Base-by-base conservation (phyloP, 2,329 filamentous ascomycete genomes). In the Xylaria sp. region DNA sequence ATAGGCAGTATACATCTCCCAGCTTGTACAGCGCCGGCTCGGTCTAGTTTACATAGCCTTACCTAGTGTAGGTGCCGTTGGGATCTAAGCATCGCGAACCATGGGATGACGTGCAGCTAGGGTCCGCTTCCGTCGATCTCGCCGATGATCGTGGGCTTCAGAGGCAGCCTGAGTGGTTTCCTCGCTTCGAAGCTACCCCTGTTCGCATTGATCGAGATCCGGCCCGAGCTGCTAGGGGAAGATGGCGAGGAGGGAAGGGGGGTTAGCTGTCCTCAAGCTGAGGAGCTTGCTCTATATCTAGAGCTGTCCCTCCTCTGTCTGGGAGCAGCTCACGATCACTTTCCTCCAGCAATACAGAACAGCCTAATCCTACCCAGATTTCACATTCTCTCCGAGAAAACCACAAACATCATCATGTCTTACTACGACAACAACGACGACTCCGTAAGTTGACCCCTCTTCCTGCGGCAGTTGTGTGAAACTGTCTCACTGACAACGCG, bases 391-490 rank as follows among this genome's bases (percentile, higher is more conserved):
- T 13, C 30, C 18, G 2, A 60, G 42, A 34, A 44, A 57, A 46
- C 48, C 3, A 23, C 37, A 49, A 37, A 44, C 6, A 53, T 61
- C 65, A 69, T 42, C 19, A 72, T 81, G 79, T 81, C 79, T 76
- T 79, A 77, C 75, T 72, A 74, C 55, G 50, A 35, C 53, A 44
- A 74, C 63, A 74, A 78, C 74, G 72, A 74, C 64, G 67, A 72
- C 69, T 30, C 23, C 23, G 73, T 73, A 64, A 70, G 71, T 37
- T 19, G 37, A 23, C 10, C 37, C 10, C 2, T n/a, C 16, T 6
- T n/a, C 23, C 16, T 51, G 1, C 8, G 9, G 8, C 34, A 46
- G 39, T 13, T 52, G 42, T 30, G 13, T 42, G 13, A 5, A n/a
- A 35, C 34, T 13, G 18, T 37, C 23, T 55, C 7, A 42, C 57